Evolutionary conservation across 805 yeast species (phyloP), one percentile per base, ranked within the genome.

Genomic region (Isabelozyma heimii): DNA sequence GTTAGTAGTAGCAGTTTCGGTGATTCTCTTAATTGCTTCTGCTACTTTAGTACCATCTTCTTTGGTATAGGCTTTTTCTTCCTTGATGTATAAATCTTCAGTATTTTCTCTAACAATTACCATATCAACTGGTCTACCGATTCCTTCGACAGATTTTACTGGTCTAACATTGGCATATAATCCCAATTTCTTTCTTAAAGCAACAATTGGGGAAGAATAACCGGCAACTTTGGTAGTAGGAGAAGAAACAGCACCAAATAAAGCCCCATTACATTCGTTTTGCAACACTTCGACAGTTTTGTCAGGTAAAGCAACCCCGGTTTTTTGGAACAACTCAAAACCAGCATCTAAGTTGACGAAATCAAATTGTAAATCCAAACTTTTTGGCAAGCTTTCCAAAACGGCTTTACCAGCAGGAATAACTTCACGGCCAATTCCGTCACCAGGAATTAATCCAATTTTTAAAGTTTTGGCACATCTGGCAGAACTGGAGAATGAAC

Each of bases 71-170:
- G 89, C 69, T 60, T 75, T 83, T 75, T 94, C 99, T 68, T 91
- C 96, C 76, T 94, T 94, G 71, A 94, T 87, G 75, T 94, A 94
- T 60, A 92, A 79, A 72, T 94, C 99, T 76, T 94, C 99, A 52
- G 99, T 94, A 80, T 94, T 94, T 75, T 94, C 99, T 69, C 99
- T 88, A 37, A 94, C 99, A 69, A 94, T 94, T 28, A 94, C 96
- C 90, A 94, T 85, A 69, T 94, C 99, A 45, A 91, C 96, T 37
- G 95, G 91, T 71, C 90, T 84, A 57, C 89, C 91, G 47, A 83
- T 77, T 47, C 91, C 92, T 39, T 81, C 85, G 38, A 91, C 97
- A 45, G 94, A 85, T 74, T 94, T 94, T 58, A 94, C 98, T 4
- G 99, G 99, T 69, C 99, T 87, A 45, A 94, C 97, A 61, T 94